Base-by-base conservation (phyloP, 2,329 filamentous ascomycete species). In the Fonsecaea multimorphosa region DNA sequence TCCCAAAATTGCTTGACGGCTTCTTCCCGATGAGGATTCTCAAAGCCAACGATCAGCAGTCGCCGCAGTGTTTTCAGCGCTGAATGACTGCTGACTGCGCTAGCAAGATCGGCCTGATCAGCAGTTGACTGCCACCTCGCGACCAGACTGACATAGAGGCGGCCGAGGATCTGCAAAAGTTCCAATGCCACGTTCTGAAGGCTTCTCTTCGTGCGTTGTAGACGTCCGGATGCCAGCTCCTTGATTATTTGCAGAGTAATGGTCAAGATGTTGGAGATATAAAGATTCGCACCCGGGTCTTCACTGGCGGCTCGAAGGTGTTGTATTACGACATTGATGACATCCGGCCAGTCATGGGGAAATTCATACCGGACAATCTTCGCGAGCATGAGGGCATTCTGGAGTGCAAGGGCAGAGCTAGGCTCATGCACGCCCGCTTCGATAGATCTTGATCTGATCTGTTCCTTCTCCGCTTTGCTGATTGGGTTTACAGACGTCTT, bases 311-410 rank as follows among this genome's bases (percentile, higher is more conserved):
- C 62, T 32, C 66, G 67, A 6, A 82, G 70, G 55, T 79, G 74
- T 24, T 77, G 73, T 66, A 80, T 78, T 1, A 80, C 69, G 38
- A 77, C 74, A 40, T 78, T 76, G 74, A 78, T 78, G 54, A 72
- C 65, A 61, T 70, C 70, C 56, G 74, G 85, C 95, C 95, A 99
- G 66, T 96, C 91, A 58, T 86, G 82, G 0, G 94, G 94, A 76
- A 91, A 98, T 76, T 98, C 95, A 76, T 92, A 91, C 64, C 95
- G 86, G 65, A 95, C 85, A 64, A 98, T 89, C 78, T 97, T 98
- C 16, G 93, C 91, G 51, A 93, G 84, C 63, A 95, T 90, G 29
- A 98, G 82, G 14, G 94, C 91, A 81, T 96, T 97, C 74, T 97
- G 93, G 34, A 96, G 79, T 19, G 92, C 92, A 32, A 99, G 83